Evolutionary conservation across 176 grass and related monocot genomes (phyloP).

Genomic region (Stipa capillata): DNA sequence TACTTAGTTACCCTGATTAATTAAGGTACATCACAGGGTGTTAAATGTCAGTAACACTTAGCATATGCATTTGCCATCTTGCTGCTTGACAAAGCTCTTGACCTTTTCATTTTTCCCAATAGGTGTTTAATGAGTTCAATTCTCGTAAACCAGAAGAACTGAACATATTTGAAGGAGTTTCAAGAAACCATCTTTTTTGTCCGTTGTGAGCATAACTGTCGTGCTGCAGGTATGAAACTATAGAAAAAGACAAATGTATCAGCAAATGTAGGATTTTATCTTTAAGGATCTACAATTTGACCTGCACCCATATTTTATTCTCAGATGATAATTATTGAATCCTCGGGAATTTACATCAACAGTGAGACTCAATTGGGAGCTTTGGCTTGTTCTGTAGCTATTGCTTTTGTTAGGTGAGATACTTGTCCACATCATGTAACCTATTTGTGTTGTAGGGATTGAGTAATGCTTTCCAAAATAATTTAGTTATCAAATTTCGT

Average conservation of each 20-base stretch:
- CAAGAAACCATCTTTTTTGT: conserved; percentile 73
- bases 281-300: conserved; percentile 20
- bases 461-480: not conserved
- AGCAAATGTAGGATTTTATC: not conserved
- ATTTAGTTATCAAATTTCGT: not conserved
- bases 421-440: not conserved
- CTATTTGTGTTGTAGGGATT: not conserved
- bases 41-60: not conserved
- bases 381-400: conserved; percentile 82
- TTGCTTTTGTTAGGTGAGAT: conserved; percentile 74
- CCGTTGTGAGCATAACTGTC: conserved; percentile 51
- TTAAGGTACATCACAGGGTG: no score
- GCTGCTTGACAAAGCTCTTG: conserved; percentile 20
- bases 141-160: conserved; percentile 79
- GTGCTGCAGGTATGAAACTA: conserved; percentile 61
- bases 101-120: conserved; percentile 3
- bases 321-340: conserved; percentile 83
- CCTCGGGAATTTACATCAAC: conserved; percentile 91
- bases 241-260: conserved; percentile 5
- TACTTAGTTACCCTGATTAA: no score
- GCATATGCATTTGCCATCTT: not conserved
- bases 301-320: not conserved
- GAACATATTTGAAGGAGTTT: conserved; percentile 73
- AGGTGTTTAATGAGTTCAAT: conserved; percentile 98
- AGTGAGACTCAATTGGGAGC: conserved; percentile 70